Percentiles rank a stretch among this genome's conserved stretches.
Conservation (phyloP, 2,329 filamentous ascomycete species). For the Calonectria pseudoreteaudii region DNA sequence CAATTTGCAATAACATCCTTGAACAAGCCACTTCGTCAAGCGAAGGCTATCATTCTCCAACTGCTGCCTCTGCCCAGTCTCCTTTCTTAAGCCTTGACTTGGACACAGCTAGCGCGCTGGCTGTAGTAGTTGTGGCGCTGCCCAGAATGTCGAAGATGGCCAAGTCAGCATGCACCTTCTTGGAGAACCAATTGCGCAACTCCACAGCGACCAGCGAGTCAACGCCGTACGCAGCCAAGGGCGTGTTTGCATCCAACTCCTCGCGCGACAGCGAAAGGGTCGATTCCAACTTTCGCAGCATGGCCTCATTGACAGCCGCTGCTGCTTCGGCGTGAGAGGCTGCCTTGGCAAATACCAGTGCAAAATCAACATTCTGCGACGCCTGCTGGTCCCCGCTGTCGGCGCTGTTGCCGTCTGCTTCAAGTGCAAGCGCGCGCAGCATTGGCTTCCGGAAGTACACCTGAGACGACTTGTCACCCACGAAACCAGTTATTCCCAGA, state of each 20-base stretch:
- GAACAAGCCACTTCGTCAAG: background rate
- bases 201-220: conserved; percentile 44
- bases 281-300: background rate
- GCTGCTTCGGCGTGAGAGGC: background rate
- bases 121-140: background rate
- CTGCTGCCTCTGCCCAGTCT: background rate
- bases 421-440: background rate
- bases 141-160: conserved; percentile 38
- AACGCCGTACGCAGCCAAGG: conserved; percentile 37
- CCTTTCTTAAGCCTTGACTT: background rate
- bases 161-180: conserved; percentile 36
- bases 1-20: background rate
- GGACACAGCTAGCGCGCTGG: background rate
- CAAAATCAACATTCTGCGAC: background rate
- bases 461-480: background rate
- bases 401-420: background rate
- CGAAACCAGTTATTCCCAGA: background rate
- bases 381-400: background rate
- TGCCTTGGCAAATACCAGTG: background rate
- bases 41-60: background rate
- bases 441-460: background rate
- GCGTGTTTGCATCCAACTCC: conserved; percentile 35
- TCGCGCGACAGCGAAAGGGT: conserved; percentile 17
- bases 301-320: background rate
- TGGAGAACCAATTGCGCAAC: conserved; percentile 37